Evolutionary conservation across 331 rosid species (phyloP).

Genomic region (Arachis monticola): DNA sequence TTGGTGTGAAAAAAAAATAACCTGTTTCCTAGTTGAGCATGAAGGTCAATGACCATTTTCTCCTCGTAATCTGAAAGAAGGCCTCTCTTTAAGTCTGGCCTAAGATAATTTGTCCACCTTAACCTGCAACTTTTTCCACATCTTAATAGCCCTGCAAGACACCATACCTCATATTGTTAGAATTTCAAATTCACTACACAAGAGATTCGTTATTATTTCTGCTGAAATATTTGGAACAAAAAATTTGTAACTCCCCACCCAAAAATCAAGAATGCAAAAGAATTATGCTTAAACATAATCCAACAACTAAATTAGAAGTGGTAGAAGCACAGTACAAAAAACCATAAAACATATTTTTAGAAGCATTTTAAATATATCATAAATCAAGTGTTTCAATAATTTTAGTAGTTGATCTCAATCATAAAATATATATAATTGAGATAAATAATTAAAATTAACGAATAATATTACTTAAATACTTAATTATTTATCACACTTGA

Average conservation of each 20-base stretch:
- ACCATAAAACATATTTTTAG: no score
- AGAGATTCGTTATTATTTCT: neutral
- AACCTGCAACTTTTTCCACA: conserved; percentile 95
- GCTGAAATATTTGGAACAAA: neutral
- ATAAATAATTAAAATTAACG: no score
- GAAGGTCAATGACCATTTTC: conserved; percentile 87
- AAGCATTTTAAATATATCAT: no score
- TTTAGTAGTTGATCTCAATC: no score
- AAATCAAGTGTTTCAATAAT: no score
- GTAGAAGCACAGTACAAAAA: no score
- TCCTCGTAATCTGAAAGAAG: conserved; percentile 81
- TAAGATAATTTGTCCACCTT: conserved; percentile 85
- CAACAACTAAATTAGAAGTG: no score
- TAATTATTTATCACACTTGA: no score
- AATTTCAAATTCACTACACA: conserved; percentile 22
- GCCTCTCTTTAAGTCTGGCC: conserved; percentile 93
- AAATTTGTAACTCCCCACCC: neutral
- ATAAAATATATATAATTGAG: no score
- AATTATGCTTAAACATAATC: neutral
- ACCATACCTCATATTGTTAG: conserved; percentile 7
- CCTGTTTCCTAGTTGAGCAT: conserved; percentile 94
- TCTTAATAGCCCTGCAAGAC: conserved; percentile 71
- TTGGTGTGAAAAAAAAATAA: neutral
- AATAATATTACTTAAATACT: no score
- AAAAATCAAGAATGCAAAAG: neutral